Conservation (phyloP, 768 basidiomycete species). For the Boletus subcaerulescens region DNA sequence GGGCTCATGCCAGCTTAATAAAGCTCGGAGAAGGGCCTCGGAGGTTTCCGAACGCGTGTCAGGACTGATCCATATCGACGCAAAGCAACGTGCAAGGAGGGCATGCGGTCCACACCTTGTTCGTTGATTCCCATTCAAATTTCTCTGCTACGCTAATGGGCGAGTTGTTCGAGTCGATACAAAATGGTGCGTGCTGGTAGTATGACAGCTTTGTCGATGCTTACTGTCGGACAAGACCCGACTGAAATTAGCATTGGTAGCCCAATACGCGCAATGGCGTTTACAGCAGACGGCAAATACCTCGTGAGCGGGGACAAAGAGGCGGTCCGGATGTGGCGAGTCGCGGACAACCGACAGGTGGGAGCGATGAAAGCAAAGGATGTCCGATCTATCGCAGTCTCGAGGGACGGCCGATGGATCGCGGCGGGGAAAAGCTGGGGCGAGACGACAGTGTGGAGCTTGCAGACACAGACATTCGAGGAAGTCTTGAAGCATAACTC, state of each 20-base stretch:
- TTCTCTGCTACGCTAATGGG: neutral
- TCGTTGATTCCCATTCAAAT: neutral
- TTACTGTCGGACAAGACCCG: slow-evolving; percentile 3
- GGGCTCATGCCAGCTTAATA: neutral
- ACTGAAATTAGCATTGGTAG: neutral
- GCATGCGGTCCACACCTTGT: neutral
- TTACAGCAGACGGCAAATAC: neutral
- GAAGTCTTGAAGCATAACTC: neutral
- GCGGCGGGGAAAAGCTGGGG: slow-evolving; percentile 12
- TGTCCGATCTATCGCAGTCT: slow-evolving; percentile 7
- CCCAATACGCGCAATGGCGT: slow-evolving; percentile 5
- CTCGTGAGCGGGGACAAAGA: slow-evolving; percentile 14
- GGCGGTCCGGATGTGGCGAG: slow-evolving; percentile 3
- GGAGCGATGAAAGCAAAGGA: neutral
- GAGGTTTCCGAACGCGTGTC: neutral
- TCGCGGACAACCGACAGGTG: neutral
- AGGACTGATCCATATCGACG: slow-evolving; percentile 5
- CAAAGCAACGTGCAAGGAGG: neutral
- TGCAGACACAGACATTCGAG: neutral
- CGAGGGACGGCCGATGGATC: slow-evolving; percentile 3
- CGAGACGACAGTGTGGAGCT: slow-evolving; percentile 7
- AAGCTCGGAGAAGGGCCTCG: no score
- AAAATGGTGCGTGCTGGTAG: neutral
- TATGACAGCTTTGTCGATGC: neutral
- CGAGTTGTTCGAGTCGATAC: neutral